Conservation (phyloP, 2,329 filamentous ascomycete species). For the Fusarium nanum region DNA sequence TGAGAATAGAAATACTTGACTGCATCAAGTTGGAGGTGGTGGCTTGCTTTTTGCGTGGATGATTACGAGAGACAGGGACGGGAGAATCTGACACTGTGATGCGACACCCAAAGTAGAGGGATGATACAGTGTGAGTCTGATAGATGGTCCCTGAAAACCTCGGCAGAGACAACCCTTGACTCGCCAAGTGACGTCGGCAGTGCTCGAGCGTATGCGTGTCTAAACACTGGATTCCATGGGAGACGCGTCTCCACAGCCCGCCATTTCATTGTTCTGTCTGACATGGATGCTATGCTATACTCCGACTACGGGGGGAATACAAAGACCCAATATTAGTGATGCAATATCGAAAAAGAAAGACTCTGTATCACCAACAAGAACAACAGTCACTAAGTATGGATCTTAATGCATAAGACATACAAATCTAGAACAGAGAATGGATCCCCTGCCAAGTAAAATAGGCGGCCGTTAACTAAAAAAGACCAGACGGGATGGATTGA, state of each 20-base stretch:
- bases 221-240: conserved; percentile 4
- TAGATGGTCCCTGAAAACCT: conserved; percentile 5
- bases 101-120: background rate
- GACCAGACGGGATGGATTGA: background rate
- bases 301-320: background rate
- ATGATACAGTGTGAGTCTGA: background rate
- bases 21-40: conserved; percentile 3
- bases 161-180: conserved; percentile 30
- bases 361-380: conserved; percentile 2
- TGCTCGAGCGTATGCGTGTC: conserved; percentile 21
- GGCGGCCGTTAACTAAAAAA: conserved; percentile 14
- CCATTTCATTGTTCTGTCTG: conserved; percentile 3
- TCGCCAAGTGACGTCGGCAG: conserved; percentile 43
- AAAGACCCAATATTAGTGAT: background rate
- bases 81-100: conserved; percentile 2
- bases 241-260: conserved; percentile 37
- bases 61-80: conserved; percentile 19
- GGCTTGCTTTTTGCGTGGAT: conserved; percentile 16
- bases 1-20: conserved; percentile 31
- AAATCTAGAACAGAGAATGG: conserved; percentile 14
- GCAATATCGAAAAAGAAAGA: conserved; percentile 6
- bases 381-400: background rate
- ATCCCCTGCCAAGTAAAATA: conserved; percentile 36
- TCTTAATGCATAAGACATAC: conserved; percentile 10
- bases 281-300: background rate